Conservation (phyloP, 805 yeast species). For the Cyberlindnera veronae region DNA sequence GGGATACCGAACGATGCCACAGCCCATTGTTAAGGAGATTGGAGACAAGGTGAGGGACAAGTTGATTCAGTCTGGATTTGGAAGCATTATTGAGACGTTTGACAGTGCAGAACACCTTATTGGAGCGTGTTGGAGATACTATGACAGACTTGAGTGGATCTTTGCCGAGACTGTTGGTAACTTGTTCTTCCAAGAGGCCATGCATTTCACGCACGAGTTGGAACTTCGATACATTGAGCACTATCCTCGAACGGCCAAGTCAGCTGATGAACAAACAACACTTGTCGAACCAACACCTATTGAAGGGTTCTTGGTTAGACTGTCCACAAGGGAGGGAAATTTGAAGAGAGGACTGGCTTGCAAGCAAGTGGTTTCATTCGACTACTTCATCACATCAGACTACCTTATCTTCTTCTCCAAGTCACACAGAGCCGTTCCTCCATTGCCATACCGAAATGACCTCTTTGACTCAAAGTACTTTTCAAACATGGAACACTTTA, state of each 20-base stretch:
- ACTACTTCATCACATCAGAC: slow-evolving; percentile 62
- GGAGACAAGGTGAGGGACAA: slow-evolving; percentile 35
- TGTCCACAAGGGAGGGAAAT: slow-evolving; percentile 49
- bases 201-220: slow-evolving; percentile 45
- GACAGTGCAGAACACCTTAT: slow-evolving; percentile 29
- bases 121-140: slow-evolving; percentile 62
- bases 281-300: slow-evolving; percentile 63
- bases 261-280: slow-evolving; percentile 12
- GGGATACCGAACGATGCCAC: slow-evolving; percentile 28
- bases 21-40: slow-evolving; percentile 36
- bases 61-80: slow-evolving; percentile 28
- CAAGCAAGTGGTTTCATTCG: slow-evolving; percentile 46
- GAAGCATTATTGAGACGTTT: slow-evolving; percentile 24
- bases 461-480: slow-evolving; percentile 26
- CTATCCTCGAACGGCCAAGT: slow-evolving; percentile 32
- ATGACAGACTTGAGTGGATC: slow-evolving; percentile 75
- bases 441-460: slow-evolving; percentile 38
- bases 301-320: slow-evolving; percentile 74
- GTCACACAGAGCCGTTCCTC: slow-evolving; percentile 59
- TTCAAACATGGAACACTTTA: slow-evolving; percentile 25
- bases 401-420: slow-evolving; percentile 57
- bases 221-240: slow-evolving; percentile 53
- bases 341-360: slow-evolving; percentile 30
- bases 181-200: slow-evolving; percentile 41
- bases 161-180: slow-evolving; percentile 42